These are phyloP conservation scores for Macroventuria anomochaeta DNA, from an alignment of 2,329 filamentous ascomycete species.

Conservation along the genomic window DNA sequence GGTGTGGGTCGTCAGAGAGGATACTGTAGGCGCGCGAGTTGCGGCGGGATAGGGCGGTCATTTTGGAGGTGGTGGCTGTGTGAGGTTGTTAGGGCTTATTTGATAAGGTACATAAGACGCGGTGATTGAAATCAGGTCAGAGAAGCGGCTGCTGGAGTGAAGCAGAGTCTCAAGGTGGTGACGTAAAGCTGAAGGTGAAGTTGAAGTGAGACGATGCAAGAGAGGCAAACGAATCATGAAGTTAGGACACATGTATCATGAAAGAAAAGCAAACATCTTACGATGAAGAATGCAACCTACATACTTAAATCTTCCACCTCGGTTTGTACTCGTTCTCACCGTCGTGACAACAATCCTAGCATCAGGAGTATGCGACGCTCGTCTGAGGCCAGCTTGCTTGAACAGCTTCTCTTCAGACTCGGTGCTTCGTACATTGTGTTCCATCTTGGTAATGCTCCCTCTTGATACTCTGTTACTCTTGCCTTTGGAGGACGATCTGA, in stretches of 20 bases:
- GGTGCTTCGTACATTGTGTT: conserved; percentile 13
- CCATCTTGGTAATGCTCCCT: conserved; percentile 20
- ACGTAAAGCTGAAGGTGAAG: not conserved
- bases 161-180: too few relatives aligned
- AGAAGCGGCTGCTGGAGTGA: too few relatives aligned
- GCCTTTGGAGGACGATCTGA: not conserved
- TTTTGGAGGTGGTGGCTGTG: not conserved
- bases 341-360: not conserved
- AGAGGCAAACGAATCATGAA: too few relatives aligned
- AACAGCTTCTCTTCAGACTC: conserved; percentile 28
- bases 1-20: conserved; percentile 1
- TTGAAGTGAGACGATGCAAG: not conserved
- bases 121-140: too few relatives aligned
- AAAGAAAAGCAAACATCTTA: too few relatives aligned
- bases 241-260: not conserved
- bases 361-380: not conserved
- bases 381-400: conserved; percentile 1
- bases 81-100: too few relatives aligned
- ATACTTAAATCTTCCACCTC: not conserved
- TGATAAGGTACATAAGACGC: too few relatives aligned
- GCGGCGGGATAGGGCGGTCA: conserved; percentile 1
- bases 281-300: too few relatives aligned
- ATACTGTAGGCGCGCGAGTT: conserved; percentile 15
- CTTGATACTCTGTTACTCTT: conserved; percentile 12
- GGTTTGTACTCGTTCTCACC: not conserved